These are phyloP conservation scores for Alternaria arbusti DNA, from an alignment of 2,329 filamentous ascomycete species.

Conservation along the genomic window DNA sequence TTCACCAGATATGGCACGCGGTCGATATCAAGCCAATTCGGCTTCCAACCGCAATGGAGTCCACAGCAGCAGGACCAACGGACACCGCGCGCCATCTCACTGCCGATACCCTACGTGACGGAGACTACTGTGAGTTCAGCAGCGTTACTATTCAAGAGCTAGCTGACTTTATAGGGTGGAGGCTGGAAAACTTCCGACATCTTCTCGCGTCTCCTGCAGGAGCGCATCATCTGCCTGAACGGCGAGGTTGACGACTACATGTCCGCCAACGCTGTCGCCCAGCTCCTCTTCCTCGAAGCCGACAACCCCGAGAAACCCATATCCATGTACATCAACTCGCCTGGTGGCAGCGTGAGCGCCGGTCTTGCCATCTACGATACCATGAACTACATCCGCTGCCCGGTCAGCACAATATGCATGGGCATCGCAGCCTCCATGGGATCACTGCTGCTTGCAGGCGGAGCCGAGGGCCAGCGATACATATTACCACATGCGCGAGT, in stretches of 20 bases:
- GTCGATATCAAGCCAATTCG: conserved; percentile 32
- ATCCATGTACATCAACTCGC: conserved; percentile 97
- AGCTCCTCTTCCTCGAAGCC: conserved; percentile 96
- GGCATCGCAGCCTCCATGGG: conserved; percentile 97
- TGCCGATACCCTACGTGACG: conserved; percentile 59
- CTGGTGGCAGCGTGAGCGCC: conserved; percentile 89
- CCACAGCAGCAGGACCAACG: conserved; percentile 26
- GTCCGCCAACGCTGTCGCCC: conserved; percentile 92
- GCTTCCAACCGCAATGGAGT: conserved; percentile 29
- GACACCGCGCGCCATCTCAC: conserved; percentile 45
- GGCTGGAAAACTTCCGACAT: conserved; percentile 60
- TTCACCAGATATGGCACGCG: conserved; percentile 23
- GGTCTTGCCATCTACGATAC: conserved; percentile 93
- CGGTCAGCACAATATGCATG: conserved; percentile 93
- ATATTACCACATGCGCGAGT: conserved; percentile 92
- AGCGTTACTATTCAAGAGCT: not conserved
- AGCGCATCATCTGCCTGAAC: conserved; percentile 93
- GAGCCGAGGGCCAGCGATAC: conserved; percentile 82
- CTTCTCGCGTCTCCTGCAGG: conserved; percentile 60
- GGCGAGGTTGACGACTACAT: conserved; percentile 88
- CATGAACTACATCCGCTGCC: conserved; percentile 94
- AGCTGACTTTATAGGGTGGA: conserved; percentile 53
- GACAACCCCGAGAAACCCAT: conserved; percentile 95
- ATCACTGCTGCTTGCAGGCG: conserved; percentile 83
- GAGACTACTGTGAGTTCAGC: conserved; percentile 53